Base-by-base conservation (phyloP, 495 filamentous ascomycete species). In the Cladorrhinum samala region DNA sequence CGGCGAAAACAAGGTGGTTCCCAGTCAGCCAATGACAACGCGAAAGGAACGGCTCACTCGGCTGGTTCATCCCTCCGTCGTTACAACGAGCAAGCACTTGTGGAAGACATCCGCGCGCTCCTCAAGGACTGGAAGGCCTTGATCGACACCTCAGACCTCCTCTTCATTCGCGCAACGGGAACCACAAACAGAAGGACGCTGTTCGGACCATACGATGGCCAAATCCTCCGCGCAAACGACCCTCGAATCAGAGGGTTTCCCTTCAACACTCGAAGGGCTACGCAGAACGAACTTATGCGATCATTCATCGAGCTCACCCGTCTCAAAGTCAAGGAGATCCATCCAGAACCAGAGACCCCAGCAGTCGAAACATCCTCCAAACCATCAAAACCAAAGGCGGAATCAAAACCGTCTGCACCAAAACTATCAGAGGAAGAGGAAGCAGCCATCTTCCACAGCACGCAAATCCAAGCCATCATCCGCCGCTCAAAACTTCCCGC, bases 1-100 rank as follows among this genome's bases (percentile, higher is more conserved):
- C 78, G 93, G 39, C 83, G 92, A 50, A 98, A 97, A 61, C 93
- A 98, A 68, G 93, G 93, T 72, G 93, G 93, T 13, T 82, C 91
- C 27, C 93, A 98, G 68, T 92, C 90, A 6, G 84, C 93, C 21
- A 97, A 87, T 64, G 93, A 98, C 65, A 81, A 85, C 33, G 82
- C 91, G 3, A 96, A 95, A 61, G 92, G 93, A 3, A 83, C 85
- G 23, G 93, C 93, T 6, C 89, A 98, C 67, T 97, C 94, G 1
- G 94, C 93, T 17, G 93, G 93, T 63, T 85, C 94, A 2, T 86
- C 83, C 25, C 67, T 98, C 38, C 83, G 93, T 72, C 82, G 93
- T 19, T 95, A 96, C 69, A 98, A 98, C 65, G 93, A 98, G 70
- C 84, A 84, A 46, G 89, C 88, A 1, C 72, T 97, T 18, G 85